Evolutionary conservation across 805 yeast genomes (phyloP).

Genomic region (Sugiyamaella americana): DNA sequence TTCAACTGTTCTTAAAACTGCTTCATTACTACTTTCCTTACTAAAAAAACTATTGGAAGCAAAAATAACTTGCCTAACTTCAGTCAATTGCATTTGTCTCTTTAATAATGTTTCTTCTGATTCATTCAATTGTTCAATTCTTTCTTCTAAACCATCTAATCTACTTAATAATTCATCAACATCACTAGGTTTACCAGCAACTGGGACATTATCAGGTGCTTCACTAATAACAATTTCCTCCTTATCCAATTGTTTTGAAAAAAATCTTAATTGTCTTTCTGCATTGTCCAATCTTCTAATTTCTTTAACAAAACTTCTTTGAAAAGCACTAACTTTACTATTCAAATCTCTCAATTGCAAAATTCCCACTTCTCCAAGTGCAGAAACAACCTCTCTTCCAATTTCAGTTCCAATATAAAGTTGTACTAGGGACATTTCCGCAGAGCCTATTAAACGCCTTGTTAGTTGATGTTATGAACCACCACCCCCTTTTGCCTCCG

Average conservation of each 20-base stretch:
- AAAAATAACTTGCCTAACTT: conserved; percentile 57
- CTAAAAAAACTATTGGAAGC: conserved; percentile 44
- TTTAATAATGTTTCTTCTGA: conserved; percentile 59
- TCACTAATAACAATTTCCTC: conserved; percentile 30
- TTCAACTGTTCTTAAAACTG: conserved; percentile 22
- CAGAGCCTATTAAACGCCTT: conserved; percentile 51
- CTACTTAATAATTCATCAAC: conserved; percentile 66
- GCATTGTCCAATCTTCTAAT: conserved; percentile 75
- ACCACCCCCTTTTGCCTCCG: not conserved
- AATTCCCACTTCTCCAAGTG: conserved; percentile 78
- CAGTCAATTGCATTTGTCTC: conserved; percentile 61
- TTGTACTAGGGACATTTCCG: conserved; percentile 94
- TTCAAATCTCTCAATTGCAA: conserved; percentile 89
- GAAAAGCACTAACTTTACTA: conserved; percentile 72
- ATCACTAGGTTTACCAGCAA: conserved; percentile 45
- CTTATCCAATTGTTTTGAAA: conserved; percentile 29
- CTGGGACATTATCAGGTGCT: conserved; percentile 36
- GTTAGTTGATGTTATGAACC: not conserved
- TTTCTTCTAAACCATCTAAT: conserved; percentile 62
- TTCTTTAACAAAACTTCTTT: conserved; percentile 85
- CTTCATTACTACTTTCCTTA: conserved; percentile 28
- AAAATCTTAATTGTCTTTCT: conserved; percentile 69
- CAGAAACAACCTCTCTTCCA: conserved; percentile 77
- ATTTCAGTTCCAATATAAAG: conserved; percentile 87
- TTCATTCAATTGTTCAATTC: conserved; percentile 64